Evolutionary conservation across 495 filamentous ascomycete genomes (phyloP), one percentile per base, ranked within the genome.

Genomic region (Tirmania nivea): DNA sequence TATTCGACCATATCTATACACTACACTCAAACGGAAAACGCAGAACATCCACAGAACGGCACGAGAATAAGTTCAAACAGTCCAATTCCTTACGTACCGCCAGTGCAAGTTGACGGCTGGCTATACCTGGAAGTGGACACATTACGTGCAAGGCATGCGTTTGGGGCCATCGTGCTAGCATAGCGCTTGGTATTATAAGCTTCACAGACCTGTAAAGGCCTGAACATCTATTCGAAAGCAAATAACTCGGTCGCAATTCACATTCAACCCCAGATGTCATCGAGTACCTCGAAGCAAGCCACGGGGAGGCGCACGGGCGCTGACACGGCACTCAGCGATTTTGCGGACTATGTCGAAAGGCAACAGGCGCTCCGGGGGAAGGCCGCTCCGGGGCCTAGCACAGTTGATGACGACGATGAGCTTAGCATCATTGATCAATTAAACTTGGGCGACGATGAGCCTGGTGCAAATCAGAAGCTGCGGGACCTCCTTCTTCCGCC

Each of bases 311-410:
- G 14, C 42, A 47, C 42, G 14, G 42, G 14, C 9, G 14, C 42
- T 14, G 42, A 14, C 9, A 19, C 48, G 21, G 12, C 48, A 50
- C 73, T 97, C 55, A 89, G 83, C 72, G 90, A 95, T 59, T 97
- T 97, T 63, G 86, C 92, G 65, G 90, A 96, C 66, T 96, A 94
- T 59, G 92, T 94, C 55, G 87, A 95, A 66, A 80, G 88, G 68
- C 86, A 97, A 66, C 89, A 95, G 66, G 75, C 77, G 4, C 64
- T 80, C 59, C 70, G 78, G 20, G 71, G 75, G 66, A 67, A 75
- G 39, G 52, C 57, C 19, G 63, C 56, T 17, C 35, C 67, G 8
- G 54, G 70, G 12, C 60, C 59, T 67, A 60, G 35, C 67, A 59
- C 57, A 52, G 64, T 67, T 59, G 79, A 89, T 62, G 85, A 94